Evolutionary conservation across 805 yeast species (phyloP), one percentile per base, ranked within the genome.

Genomic region (Hanseniaspora osmophila): DNA sequence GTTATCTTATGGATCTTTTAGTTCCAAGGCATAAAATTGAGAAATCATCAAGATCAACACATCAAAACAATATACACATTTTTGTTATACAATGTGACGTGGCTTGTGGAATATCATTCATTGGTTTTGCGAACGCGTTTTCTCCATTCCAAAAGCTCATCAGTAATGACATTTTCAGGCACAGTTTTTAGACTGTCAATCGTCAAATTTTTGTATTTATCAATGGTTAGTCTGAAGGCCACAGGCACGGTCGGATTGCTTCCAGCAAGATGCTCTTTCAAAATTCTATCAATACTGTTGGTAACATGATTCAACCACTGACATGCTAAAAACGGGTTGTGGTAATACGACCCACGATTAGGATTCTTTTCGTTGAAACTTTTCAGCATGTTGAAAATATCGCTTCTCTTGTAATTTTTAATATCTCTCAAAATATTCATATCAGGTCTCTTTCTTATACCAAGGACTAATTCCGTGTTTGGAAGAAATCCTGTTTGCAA

Each of bases 401-500:
- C 38, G 5, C 18, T 15, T 35, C 38, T 35, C 15, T 13, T 10
- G 15, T 35, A 35, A 5, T 35, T 13, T 15, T 35, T 35, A n/a
- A 35, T 35, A n/a, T 35, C 18, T n/a, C 11, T 35, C 18, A 35
- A 15, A 3, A n/a, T 35, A 15, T 35, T 35, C 16, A n/a, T 13
- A 35, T 16, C 11, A 3, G 38, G 38, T 16, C 18, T n/a, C 5
- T 54, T 52, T 48, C 64, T 51, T 1, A 51, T 44, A 2, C 65
- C 65, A n/a, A 61, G 46, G 6, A 61, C 37, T 1, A 61, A 44
- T 47, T 59, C 60, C 12, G 62, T 56, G 2, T 48, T 37, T 1
- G 63, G 62, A 1, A 55, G 39, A 29, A 60, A 35, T 5, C 51
- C 54, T 3, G 60, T 56, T 46, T 61, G 65, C 17, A 61, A 30